Base-by-base conservation (phyloP, 2,329 filamentous ascomycete genomes). In the Sporothrix inflata region DNA sequence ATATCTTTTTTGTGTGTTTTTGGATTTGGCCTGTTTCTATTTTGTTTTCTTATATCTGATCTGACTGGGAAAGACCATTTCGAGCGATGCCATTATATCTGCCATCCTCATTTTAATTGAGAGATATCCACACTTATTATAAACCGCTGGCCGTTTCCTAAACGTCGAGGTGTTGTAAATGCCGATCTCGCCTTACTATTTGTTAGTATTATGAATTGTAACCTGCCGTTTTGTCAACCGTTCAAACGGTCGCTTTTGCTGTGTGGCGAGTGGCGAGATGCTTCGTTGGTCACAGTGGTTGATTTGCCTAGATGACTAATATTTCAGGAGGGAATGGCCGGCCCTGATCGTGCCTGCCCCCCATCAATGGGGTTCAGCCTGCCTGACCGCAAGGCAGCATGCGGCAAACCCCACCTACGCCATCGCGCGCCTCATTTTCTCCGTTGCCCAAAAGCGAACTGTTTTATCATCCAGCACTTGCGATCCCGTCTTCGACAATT, bases 401-500 rank as follows among this genome's bases (percentile, higher is more conserved):
- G 67, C 51, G 42, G 34, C 19, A 55, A 72, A 53, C 65, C 71
- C 71, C 71, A 63, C 65, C 71, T 65, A 69, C 55, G 65, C 55
- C 65, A 69, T 72, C 40, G 67, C 6, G 19, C 24, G 53, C 27
- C 69, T 21, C 55, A 16, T 19, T 51, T 73, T 55, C 12, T 61
- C 34, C 27, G 16, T 34, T 6, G 12, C 63, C 34, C 49, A 55
- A 55, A 69, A 57, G 21, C 60, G n/a, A 24, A 53, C 49, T 53
- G 51, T 9, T 42, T 55, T 55, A 57, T 24, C 49, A 40, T 21
- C 34, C n/a, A 24, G 27, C 24, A 27, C 51, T 27, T 53, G 51
- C 51, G 55, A 40, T 30, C 69, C 51, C 45, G 19, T 49, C 19
- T 19, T 19, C 30, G 30, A 34, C 30, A 34, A 34, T 49, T 49